Evolutionary conservation across 768 basidiomycete species (phyloP).

Genomic region (Candolleomyces eurysporus): DNA sequence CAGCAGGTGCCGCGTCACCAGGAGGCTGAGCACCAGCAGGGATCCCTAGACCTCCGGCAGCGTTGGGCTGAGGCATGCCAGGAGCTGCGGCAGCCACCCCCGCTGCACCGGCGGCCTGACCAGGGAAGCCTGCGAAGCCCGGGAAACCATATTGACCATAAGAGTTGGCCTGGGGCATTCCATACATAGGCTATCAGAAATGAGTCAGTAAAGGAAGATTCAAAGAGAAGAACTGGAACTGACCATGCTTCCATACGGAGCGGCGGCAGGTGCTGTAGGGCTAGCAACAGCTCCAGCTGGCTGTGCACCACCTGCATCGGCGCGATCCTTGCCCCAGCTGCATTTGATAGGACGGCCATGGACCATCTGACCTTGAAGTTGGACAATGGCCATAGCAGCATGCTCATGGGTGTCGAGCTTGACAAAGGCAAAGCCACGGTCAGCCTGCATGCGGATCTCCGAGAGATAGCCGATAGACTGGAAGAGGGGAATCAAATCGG

Average conservation of each 20-base stretch:
- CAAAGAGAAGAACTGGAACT: conserved; percentile 19
- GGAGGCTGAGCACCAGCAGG: conserved; percentile 55
- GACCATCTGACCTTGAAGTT: conserved; percentile 94
- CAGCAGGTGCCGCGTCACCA: conserved; percentile 49
- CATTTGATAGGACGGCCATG: conserved; percentile 98
- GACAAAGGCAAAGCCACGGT: conserved; percentile 98
- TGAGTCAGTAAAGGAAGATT: conserved; percentile 5
- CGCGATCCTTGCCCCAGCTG: conserved; percentile 97
- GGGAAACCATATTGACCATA: conserved; percentile 82
- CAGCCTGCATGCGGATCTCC: conserved; percentile 98
- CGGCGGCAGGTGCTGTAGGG: conserved; percentile 54
- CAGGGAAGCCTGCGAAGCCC: conserved; percentile 70
- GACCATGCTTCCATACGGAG: conserved; percentile 80
- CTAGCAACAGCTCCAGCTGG: conserved; percentile 47
- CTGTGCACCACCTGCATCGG: conserved; percentile 62
- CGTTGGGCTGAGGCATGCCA: conserved; percentile 57
- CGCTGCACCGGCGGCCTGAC: conserved; percentile 48
- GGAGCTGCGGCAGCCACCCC: conserved; percentile 52
- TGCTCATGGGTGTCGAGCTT: conserved; percentile 99
- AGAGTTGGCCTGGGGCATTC: conserved; percentile 78
- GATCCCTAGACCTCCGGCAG: conserved; percentile 55
- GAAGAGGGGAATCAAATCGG: conserved; percentile 96
- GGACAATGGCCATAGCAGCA: conserved; percentile 96
- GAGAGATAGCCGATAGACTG: conserved; percentile 98
- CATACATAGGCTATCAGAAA: conserved; percentile 73